Evolutionary conservation across 2,329 filamentous ascomycete species (phyloP).

Genomic region (Sarocladiaceae sp.): DNA sequence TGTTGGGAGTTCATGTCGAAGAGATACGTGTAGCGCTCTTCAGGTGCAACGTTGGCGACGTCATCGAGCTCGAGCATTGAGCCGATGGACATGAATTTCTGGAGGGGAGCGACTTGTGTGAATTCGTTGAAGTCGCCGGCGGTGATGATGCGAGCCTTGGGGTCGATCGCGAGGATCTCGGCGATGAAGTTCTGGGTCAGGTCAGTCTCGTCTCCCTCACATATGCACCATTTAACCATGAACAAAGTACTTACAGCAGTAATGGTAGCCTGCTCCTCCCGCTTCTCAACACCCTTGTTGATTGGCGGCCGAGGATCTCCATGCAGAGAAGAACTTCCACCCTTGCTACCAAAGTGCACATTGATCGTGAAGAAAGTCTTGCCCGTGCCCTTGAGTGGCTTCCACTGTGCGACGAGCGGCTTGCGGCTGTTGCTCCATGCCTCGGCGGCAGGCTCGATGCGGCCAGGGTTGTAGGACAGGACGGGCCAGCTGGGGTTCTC

Average conservation of each 20-base stretch:
- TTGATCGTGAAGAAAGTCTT: conserved; percentile 66
- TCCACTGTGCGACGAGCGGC: conserved; percentile 64
- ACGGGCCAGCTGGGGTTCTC: conserved; percentile 28
- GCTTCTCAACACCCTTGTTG: conserved; percentile 57
- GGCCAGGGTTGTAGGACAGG: conserved; percentile 66
- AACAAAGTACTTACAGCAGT: conserved; percentile 43
- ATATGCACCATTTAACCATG: neutral
- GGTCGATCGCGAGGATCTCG: conserved; percentile 52
- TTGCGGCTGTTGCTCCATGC: conserved; percentile 62
- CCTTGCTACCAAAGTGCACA: conserved; percentile 65
- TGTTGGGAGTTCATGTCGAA: conserved; percentile 67
- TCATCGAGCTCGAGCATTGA: conserved; percentile 60
- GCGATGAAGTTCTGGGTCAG: conserved; percentile 46
- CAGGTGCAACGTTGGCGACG: conserved; percentile 42
- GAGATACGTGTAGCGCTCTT: conserved; percentile 67
- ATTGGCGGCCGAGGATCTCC: conserved; percentile 63
- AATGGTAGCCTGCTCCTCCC: conserved; percentile 52
- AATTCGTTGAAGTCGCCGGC: conserved; percentile 74
- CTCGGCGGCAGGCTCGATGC: conserved; percentile 57
- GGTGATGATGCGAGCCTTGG: conserved; percentile 52
- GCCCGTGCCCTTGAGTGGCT: conserved; percentile 46
- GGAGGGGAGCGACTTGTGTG: conserved; percentile 55
- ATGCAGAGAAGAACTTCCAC: conserved; percentile 59
- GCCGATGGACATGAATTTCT: conserved; percentile 47
- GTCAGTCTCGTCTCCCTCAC: neutral